Conservation (phyloP, 805 yeast species). For the Monosporozyma yasuniensis region DNA sequence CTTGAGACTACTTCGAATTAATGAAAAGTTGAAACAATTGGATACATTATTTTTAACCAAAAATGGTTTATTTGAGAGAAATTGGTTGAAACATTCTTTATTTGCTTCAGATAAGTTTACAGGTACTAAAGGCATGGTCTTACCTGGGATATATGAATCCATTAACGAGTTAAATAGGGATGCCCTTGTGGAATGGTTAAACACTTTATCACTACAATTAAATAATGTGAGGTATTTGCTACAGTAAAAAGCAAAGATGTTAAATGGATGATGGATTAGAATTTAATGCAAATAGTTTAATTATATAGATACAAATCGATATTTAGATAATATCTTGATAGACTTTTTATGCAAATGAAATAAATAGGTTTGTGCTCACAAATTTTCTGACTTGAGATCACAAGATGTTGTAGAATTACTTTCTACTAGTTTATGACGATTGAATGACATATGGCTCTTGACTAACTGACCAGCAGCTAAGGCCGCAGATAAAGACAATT, state of each 20-base stretch:
- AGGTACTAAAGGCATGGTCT: conserved; percentile 43
- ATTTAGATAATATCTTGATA: background rate
- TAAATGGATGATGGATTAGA: too few relatives aligned
- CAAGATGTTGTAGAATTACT: background rate
- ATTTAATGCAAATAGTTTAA: background rate
- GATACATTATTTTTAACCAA: conserved; percentile 46
- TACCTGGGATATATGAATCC: conserved; percentile 56
- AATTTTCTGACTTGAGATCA: background rate
- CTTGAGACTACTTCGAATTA: conserved; percentile 46
- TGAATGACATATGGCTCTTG: conserved; percentile 93
- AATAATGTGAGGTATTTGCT: conserved; percentile 17
- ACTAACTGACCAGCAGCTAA: conserved; percentile 98
- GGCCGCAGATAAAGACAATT: conserved; percentile 88
- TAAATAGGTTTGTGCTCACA: background rate
- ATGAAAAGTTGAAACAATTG: conserved; percentile 43
- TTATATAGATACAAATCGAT: background rate
- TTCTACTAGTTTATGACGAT: conserved; percentile 48
- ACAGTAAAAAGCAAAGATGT: conserved; percentile 9
- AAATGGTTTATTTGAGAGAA: conserved; percentile 40
- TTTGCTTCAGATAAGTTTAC: conserved; percentile 49
- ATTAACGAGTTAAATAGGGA: conserved; percentile 39
- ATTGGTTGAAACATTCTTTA: conserved; percentile 56
- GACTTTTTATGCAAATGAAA: background rate
- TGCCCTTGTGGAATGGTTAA: conserved; percentile 37
- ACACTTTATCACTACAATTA: conserved; percentile 33